Conservation (phyloP, 2,329 filamentous ascomycete species). For the Talaromyces sp. region DNA sequence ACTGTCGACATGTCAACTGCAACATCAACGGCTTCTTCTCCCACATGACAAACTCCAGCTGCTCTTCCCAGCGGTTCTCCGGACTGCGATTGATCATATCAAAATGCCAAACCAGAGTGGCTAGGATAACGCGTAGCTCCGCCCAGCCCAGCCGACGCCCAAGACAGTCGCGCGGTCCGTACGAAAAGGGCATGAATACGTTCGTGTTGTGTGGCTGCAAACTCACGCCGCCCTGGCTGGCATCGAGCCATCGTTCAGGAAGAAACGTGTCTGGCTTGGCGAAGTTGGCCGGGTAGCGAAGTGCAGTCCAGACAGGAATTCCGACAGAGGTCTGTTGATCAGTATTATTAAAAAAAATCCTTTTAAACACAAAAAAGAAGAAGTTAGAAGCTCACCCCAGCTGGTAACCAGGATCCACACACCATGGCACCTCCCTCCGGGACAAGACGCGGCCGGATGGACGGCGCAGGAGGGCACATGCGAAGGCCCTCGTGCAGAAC, state of each 20-base stretch:
- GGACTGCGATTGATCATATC: not conserved
- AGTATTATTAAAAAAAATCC: not conserved
- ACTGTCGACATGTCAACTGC: too few relatives aligned
- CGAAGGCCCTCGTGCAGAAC: conserved; percentile 57
- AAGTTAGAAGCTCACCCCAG: conserved; percentile 27
- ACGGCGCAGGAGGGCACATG: conserved; percentile 54
- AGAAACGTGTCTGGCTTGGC: too few relatives aligned
- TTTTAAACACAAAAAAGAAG: not conserved
- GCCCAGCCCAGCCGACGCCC: not conserved
- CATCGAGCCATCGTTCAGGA: not conserved
- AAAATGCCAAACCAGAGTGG: not conserved
- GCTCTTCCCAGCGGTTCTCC: too few relatives aligned
- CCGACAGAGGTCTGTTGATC: not conserved
- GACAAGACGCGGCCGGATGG: conserved; percentile 49
- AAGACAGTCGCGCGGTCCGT: not conserved
- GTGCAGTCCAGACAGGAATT: too few relatives aligned
- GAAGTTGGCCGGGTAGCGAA: too few relatives aligned
- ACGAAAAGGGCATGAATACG: not conserved
- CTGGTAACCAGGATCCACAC: conserved; percentile 41
- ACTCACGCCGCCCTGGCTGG: not conserved
- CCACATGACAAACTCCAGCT: too few relatives aligned
- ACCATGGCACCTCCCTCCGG: conserved; percentile 42
- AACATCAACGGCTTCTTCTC: too few relatives aligned
- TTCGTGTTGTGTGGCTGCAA: not conserved
- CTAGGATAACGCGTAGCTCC: not conserved